Conservation (phyloP, 1,139 yeast genomes). For the Nakaseomyces bracarensis region DNA sequence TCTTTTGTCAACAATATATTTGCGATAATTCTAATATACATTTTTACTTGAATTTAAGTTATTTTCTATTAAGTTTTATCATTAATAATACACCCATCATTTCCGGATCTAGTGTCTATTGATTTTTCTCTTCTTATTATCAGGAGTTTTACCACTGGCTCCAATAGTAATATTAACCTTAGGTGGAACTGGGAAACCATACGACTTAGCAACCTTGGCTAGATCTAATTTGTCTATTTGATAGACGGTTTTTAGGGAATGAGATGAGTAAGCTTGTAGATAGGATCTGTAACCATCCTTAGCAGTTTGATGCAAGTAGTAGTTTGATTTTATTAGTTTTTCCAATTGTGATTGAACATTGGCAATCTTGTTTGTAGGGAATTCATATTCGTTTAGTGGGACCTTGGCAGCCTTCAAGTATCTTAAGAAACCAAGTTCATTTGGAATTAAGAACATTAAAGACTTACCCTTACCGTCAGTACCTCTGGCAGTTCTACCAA, state of each 20-base stretch:
- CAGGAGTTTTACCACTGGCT: conserved; percentile 63
- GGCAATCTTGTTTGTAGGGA: conserved; percentile 87
- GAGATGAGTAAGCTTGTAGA: conserved; percentile 94
- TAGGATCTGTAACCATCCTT: conserved; percentile 96
- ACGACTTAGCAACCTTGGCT: conserved; percentile 89
- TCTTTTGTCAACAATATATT: not conserved
- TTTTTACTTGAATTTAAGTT: conserved; percentile 7
- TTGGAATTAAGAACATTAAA: conserved; percentile 88
- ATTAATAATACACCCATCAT: not conserved
- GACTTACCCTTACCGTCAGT: conserved; percentile 86
- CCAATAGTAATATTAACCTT: conserved; percentile 95
- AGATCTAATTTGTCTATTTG: conserved; percentile 91
- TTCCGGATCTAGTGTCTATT: conserved; percentile 11
- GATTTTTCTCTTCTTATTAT: conserved; percentile 26
- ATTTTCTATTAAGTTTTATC: conserved; percentile 8
- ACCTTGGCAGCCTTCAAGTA: conserved; percentile 95
- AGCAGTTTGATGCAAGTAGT: conserved; percentile 90
- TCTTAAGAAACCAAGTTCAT: conserved; percentile 87
- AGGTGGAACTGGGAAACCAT: conserved; percentile 94
- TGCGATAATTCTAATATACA: conserved; percentile 10
- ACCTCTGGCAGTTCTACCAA: conserved; percentile 98
- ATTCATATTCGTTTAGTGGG: conserved; percentile 93
- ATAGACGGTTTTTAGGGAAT: conserved; percentile 89
- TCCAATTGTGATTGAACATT: conserved; percentile 91
- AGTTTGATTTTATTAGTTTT: conserved; percentile 83